Evolutionary conservation across 768 basidiomycete genomes (phyloP), one percentile per base, ranked within the genome.

Genomic region (Lentinula lateritia): DNA sequence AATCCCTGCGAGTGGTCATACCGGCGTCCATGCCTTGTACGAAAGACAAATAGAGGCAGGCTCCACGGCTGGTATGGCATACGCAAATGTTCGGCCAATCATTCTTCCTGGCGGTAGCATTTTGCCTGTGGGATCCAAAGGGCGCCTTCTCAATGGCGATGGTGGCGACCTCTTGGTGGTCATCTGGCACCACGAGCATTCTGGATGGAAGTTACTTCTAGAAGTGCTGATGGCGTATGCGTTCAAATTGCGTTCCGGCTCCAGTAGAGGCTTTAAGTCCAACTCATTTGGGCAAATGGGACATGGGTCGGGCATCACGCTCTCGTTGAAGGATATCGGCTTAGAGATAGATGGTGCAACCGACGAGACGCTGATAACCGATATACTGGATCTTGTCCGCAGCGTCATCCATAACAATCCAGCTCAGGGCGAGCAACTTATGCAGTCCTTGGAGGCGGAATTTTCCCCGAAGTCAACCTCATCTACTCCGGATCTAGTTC

Each of bases 141-240:
- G 92, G 2, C 82, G 83, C 7, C 77, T 94, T 20, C 77, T 95
- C 38, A 92, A 86, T 64, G 80, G 82, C 9, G 90, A 92, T 57
- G 82, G 82, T 4, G 85, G 83, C 1, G 89, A 92, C 23, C 77
- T 84, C 16, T 74, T 88, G 20, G 87, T 90, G 5, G 81, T 95
- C 0, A 80, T 82, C 18, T 97, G 95, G 95, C 80, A 88, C 63
- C 87, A 90, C 64, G 78, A 85, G 50, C 87, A 93, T 68, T 92
- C 89, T 6, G 93, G 91, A 2, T 97, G 95, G 95, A 89, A 84
- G 64, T 71, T 96, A 13, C 73, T 96, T 6, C 71, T 93, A n/a
- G 93, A 94, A 66, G 75, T 95, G 8, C 76, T 96, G 57, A 83
- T 84, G 4, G 88, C 90, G 68, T 92, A 89, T 68, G 85, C 89